Evolutionary conservation across 1,139 yeast genomes (phyloP), one percentile per base, ranked within the genome.

Genomic region (Wickerhamiella infanticola): DNA sequence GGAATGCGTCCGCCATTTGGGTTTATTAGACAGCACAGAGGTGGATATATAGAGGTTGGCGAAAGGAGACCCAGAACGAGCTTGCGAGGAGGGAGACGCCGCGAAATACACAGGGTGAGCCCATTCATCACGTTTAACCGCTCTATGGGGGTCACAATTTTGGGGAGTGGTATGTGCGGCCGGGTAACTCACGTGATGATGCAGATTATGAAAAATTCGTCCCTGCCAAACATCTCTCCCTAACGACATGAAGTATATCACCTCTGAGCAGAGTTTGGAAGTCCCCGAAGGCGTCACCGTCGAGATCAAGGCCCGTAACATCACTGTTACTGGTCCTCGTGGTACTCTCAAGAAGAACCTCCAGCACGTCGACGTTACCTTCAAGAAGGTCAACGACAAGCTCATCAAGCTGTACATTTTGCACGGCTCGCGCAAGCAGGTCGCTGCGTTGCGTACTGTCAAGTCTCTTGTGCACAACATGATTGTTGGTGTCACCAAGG

Each of bases 391-490:
- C 58, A 70, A 70, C 67, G 72, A 76, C 72, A 73, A 67, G 57
- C 79, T 78, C 62, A 74, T 93, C 73, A 82, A 81, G 75, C 79
- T 90, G 66, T 75, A 86, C 63, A 95, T 93, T 58, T 94, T 84
- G 82, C 85, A 88, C 70, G 98, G 98, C 75, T 95, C 85, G 83
- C 86, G 97, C 81, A 90, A 90, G 81, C 98, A 90, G 75, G 97
- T 90, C 70, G 99, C 99, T 69, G 85, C 96, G 67, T 78, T 90
- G 70, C 88, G 97, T 79, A 90, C 98, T 56, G 97, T 90, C 72
- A 86, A 86, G 76, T 84, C 97, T 60, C 75, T 90, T 67, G 76
- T 90, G 64, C 69, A 85, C 67, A 90, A 93, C 85, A 72, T 90
- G 79, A 73, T 90, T 74, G 84, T 84, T 59, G 98, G 99, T 82